Evolutionary conservation across 2,329 filamentous ascomycete species (phyloP), one percentile per base, ranked within the genome.

Genomic region (Phialophora verrucosa): DNA sequence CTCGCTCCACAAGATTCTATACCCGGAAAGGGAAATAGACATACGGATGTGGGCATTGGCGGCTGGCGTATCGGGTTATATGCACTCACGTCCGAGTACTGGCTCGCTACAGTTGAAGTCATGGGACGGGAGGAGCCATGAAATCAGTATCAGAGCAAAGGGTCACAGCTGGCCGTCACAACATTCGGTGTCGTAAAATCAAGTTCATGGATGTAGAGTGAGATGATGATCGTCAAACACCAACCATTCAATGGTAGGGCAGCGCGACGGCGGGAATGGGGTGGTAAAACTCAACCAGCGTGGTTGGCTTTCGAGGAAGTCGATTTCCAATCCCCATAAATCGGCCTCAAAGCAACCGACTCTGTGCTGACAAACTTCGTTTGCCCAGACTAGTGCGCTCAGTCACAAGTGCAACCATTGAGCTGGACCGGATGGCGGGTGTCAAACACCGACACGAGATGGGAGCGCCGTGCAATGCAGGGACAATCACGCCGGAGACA

Each of bases 301-400:
- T n/a, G 14, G 17, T 44, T 44, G 38, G 38, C 25, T 51, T 51
- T 51, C n/a, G 58, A 23, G 29, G 3, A 17, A 23, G 7, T 53
- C 31, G 29, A 61, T 61, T 61, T 61, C 29, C 59, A 61, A 61
- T 61, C 59, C 57, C 57, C 57, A 59, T 17, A 59, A n/a, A 20
- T 29, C 23, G 20, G 31, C 47, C 29, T 60, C 17, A 38, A 8
- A 8, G 20, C 42, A 27, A 12, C 47, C 47, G 47, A 14, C 12
- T 54, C 59, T 42, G 20, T 44, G 59, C 59, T 61, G 44, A 61
- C 59, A 61, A 61, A 61, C 31, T 53, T 29, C 4, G 31, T 29
- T 25, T 25, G 23, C 23, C 23, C 23, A 25, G 23, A 25, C 23
- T 25, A 25, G 23, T 25, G 23, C 23, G 23, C 23, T 25, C 23